Percentiles rank a stretch among this genome's conserved stretches.
These are phyloP conservation scores for Plasmodium knowlesi DNA, from an alignment of 169 alveolate genomes.

Conservation along the genomic window DNA sequence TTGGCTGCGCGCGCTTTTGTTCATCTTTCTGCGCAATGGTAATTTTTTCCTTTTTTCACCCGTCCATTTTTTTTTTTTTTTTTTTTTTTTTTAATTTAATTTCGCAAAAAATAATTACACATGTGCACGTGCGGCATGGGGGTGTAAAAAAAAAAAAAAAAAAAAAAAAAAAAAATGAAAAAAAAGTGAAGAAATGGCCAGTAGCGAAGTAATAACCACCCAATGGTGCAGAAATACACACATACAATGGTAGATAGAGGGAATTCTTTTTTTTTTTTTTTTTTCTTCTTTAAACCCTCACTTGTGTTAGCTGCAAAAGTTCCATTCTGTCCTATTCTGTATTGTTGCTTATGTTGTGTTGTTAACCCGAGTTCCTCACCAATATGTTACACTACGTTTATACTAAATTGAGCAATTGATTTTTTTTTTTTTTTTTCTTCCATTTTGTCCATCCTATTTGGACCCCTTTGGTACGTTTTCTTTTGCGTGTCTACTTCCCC, in stretches of 20 bases:
- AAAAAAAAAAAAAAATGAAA: background rate
- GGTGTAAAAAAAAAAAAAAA: constrained; percentile 3
- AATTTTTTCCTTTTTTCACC: background rate
- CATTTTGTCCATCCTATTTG: background rate
- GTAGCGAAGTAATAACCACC: background rate
- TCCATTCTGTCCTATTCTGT: background rate
- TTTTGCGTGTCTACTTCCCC: background rate
- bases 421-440: background rate
- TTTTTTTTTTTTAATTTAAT: background rate
- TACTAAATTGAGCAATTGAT: background rate
- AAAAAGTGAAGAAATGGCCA: background rate
- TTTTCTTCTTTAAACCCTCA: background rate
- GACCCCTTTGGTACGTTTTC: background rate
- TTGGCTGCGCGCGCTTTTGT: background rate
- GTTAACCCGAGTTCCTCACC: background rate
- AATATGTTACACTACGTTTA: background rate
- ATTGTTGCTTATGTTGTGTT: constrained; percentile 6
- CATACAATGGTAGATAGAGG: background rate
- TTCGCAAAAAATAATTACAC: background rate
- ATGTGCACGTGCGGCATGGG: constrained; percentile 7
- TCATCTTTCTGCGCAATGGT: background rate
- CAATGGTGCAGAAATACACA: background rate
- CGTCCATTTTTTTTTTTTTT: background rate
- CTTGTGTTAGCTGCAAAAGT: background rate
- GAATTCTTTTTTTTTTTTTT: background rate